Evolutionary conservation across 2,329 filamentous ascomycete species (phyloP).

Genomic region (Fusarium miscanthi): DNA sequence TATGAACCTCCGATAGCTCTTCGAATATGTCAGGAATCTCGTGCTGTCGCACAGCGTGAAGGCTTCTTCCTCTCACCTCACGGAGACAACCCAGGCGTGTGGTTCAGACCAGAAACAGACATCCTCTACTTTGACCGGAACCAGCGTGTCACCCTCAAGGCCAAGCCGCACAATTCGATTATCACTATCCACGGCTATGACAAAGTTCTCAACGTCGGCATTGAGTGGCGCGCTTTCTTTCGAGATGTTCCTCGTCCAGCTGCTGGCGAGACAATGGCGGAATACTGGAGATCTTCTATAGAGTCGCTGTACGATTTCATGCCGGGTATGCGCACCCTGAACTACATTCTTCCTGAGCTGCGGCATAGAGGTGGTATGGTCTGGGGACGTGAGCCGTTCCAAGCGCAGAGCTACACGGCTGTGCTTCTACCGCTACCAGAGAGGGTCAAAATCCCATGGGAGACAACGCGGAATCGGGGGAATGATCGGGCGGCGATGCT

Average conservation of each 20-base stretch:
- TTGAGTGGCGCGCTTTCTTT: constrained; percentile 48
- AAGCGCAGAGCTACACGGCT: constrained; percentile 26
- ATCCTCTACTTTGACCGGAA: constrained; percentile 48
- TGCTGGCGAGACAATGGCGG: constrained; percentile 32
- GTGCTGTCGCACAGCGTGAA: constrained; percentile 39
- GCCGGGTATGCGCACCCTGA: constrained; percentile 39
- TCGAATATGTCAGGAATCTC: constrained; percentile 44
- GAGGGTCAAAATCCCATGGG: constrained; percentile 42
- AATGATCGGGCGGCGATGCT: constrained; percentile 1
- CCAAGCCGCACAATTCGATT: constrained; percentile 14
- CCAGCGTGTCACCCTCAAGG: constrained; percentile 33
- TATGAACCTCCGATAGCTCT: constrained; percentile 35
- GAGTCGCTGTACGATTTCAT: constrained; percentile 39
- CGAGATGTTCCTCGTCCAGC: constrained; percentile 41
- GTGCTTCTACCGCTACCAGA: constrained; percentile 37
- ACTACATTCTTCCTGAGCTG: constrained; percentile 44
- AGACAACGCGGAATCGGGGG: constrained; percentile 21
- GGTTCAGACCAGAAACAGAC: constrained; percentile 45
- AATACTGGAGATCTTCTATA: constrained; percentile 38
- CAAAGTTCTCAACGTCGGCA: constrained; percentile 41
- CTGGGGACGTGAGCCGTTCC: constrained; percentile 46
- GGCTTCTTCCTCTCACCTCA: constrained; percentile 43
- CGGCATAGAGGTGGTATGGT: constrained; percentile 43
- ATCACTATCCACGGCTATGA: constrained; percentile 39
- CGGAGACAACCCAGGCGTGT: constrained; percentile 26